Evolutionary conservation across 345 rosid genomes (phyloP).

Genomic region (Syzygium oleosum): DNA sequence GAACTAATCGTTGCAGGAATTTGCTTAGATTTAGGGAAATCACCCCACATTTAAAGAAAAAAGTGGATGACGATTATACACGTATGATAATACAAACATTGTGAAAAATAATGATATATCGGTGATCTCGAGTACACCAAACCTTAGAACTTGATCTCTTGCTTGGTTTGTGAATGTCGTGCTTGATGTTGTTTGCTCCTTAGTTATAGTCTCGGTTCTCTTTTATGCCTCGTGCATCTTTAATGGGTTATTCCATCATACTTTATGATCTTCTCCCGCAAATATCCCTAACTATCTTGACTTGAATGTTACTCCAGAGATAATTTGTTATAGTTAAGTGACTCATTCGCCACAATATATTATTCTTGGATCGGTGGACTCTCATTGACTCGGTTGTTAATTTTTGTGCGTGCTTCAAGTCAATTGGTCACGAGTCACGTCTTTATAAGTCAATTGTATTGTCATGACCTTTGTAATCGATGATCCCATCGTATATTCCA

Average conservation of each 20-base stretch:
- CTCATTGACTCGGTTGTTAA: neutral
- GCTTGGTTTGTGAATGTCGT: neutral
- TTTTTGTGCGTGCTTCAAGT: neutral
- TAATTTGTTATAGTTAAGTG: neutral
- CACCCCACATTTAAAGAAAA: neutral
- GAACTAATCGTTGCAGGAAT: neutral
- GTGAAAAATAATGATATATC: neutral
- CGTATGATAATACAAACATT: neutral
- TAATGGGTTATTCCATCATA: neutral
- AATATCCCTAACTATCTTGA: neutral
- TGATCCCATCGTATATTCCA: neutral
- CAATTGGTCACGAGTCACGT: neutral
- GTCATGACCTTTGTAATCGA: neutral
- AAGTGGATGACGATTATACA: neutral
- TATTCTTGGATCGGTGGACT: neutral
- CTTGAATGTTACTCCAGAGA: neutral
- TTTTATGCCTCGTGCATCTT: neutral
- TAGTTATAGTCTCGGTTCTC: neutral
- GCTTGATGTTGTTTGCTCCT: neutral
- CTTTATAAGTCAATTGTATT: neutral
- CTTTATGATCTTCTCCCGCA: neutral
- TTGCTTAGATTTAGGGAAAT: neutral
- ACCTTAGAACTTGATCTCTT: neutral
- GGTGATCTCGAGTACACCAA: neutral
- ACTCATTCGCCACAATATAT: accelerated